These are phyloP conservation scores for Suhomyces prunicola DNA, from an alignment of 805 yeast genomes.

Conservation along the genomic window DNA sequence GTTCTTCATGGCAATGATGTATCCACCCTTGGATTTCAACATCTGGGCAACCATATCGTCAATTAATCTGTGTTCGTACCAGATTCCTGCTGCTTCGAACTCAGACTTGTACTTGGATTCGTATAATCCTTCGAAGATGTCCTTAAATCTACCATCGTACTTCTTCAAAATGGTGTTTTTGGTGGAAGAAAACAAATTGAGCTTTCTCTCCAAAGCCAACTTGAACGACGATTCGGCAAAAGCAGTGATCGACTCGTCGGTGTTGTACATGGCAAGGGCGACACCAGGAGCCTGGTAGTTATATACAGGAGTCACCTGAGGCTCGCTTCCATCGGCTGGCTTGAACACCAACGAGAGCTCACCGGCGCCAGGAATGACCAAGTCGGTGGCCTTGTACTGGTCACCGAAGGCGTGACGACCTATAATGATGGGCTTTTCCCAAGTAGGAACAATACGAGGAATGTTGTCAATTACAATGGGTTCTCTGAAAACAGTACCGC, in stretches of 20 bases:
- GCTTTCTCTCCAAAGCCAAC: slow-evolving; percentile 72
- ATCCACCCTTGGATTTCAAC: slow-evolving; percentile 95
- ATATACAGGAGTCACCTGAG: slow-evolving; percentile 58
- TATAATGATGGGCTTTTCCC: slow-evolving; percentile 94
- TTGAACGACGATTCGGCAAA: slow-evolving; percentile 93
- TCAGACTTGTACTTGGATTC: slow-evolving; percentile 62
- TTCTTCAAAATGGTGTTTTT: slow-evolving; percentile 92
- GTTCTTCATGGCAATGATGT: slow-evolving; percentile 92
- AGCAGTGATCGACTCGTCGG: slow-evolving; percentile 83
- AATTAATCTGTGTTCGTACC: slow-evolving; percentile 95
- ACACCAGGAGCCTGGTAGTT: slow-evolving; percentile 74
- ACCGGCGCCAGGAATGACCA: slow-evolving; percentile 78
- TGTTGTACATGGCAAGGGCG: slow-evolving; percentile 92
- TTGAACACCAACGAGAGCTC: slow-evolving; percentile 72
- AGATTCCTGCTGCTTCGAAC: slow-evolving; percentile 79
- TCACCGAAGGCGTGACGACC: slow-evolving; percentile 98
- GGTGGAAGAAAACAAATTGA: slow-evolving; percentile 84
- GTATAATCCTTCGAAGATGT: slow-evolving; percentile 80
- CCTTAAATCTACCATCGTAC: slow-evolving; percentile 95
- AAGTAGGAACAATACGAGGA: slow-evolving; percentile 84
- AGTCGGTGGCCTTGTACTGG: slow-evolving; percentile 91
- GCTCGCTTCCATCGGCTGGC: slow-evolving; percentile 60
- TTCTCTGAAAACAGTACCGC: slow-evolving; percentile 96
- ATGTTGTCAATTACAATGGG: slow-evolving; percentile 88
- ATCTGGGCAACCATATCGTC: slow-evolving; percentile 99